Conservation (phyloP, 1,139 yeast species). For the Magnusiomyces ingens region DNA sequence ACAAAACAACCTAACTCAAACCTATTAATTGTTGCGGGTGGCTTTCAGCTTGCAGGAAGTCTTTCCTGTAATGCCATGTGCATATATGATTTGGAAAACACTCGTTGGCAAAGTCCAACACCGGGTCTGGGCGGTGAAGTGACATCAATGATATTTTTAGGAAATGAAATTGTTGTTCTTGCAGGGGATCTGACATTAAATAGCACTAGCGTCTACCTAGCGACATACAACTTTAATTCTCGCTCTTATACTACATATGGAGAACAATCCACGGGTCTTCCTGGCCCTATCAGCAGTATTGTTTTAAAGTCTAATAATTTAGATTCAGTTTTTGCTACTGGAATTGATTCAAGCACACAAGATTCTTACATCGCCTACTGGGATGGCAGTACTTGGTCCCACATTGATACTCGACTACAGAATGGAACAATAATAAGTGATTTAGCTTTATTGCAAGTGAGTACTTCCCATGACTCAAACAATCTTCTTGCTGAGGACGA, state of each 20-base stretch:
- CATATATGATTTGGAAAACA: constrained; percentile 51
- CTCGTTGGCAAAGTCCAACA: constrained; percentile 49
- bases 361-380: constrained; percentile 14
- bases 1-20: constrained; percentile 45
- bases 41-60: constrained; percentile 55
- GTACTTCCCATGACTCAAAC: constrained; percentile 31
- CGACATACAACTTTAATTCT: constrained; percentile 47
- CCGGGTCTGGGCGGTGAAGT: constrained; percentile 48
- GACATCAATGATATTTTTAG: constrained; percentile 48
- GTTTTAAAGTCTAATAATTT: constrained; percentile 45
- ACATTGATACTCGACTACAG: constrained; percentile 35
- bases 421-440: constrained; percentile 28
- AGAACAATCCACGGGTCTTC: constrained; percentile 27
- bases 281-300: constrained; percentile 42
- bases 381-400: constrained; percentile 32
- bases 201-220: constrained; percentile 37
- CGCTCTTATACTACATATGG: constrained; percentile 21
- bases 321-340: constrained; percentile 51
- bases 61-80: constrained; percentile 60
- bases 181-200: constrained; percentile 54
- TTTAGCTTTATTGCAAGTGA: constrained; percentile 31
- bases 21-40: constrained; percentile 68
- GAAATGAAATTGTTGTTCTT: constrained; percentile 46
- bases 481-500: constrained; percentile 40
- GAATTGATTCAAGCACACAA: constrained; percentile 37